Conservation (phyloP, 805 yeast genomes). For the Ogataea nitratoaversa region DNA sequence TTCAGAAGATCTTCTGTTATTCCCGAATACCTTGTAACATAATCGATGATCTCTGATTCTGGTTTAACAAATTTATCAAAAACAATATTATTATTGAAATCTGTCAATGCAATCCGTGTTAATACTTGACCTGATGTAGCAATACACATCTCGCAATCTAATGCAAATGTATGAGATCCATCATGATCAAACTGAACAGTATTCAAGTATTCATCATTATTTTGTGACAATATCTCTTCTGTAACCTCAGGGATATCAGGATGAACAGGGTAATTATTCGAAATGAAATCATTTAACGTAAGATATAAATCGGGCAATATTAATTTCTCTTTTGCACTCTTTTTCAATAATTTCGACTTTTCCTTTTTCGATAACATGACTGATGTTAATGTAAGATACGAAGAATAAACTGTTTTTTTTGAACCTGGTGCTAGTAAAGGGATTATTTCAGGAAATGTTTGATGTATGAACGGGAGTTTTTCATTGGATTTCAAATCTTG, state of each 20-base stretch:
- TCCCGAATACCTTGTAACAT: slow-evolving; percentile 81
- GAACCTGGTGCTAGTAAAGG: slow-evolving; percentile 67
- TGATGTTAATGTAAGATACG: slow-evolving; percentile 50
- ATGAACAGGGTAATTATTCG: slow-evolving; percentile 55
- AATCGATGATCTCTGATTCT: slow-evolving; percentile 65
- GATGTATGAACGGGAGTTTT: slow-evolving; percentile 32
- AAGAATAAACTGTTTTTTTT: slow-evolving; percentile 47
- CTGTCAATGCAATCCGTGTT: slow-evolving; percentile 73
- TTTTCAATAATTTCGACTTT: slow-evolving; percentile 34
- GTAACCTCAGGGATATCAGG: slow-evolving; percentile 29
- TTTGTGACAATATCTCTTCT: slow-evolving; percentile 12
- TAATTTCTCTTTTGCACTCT: slow-evolving; percentile 34
- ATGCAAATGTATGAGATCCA: slow-evolving; percentile 64
- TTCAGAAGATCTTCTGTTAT: slow-evolving; percentile 67
- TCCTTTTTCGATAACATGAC: slow-evolving; percentile 58
- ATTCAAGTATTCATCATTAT: slow-evolving; percentile 48
- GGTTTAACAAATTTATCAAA: slow-evolving; percentile 81
- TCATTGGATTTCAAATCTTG: slow-evolving; percentile 37
- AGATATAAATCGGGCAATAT: slow-evolving; percentile 52
- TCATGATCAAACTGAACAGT: slow-evolving; percentile 51
- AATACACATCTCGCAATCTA: slow-evolving; percentile 94
- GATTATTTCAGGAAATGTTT: slow-evolving; percentile 38
- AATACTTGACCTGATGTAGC: slow-evolving; percentile 59
- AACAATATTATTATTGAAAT: slow-evolving; percentile 55
- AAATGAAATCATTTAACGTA: slow-evolving; percentile 42